A percentile compares a stretch with the other conserved stretches of the same genome.
These are phyloP conservation scores for Leccinum fibrillosum DNA, from an alignment of 768 basidiomycete species.

Conservation along the genomic window DNA sequence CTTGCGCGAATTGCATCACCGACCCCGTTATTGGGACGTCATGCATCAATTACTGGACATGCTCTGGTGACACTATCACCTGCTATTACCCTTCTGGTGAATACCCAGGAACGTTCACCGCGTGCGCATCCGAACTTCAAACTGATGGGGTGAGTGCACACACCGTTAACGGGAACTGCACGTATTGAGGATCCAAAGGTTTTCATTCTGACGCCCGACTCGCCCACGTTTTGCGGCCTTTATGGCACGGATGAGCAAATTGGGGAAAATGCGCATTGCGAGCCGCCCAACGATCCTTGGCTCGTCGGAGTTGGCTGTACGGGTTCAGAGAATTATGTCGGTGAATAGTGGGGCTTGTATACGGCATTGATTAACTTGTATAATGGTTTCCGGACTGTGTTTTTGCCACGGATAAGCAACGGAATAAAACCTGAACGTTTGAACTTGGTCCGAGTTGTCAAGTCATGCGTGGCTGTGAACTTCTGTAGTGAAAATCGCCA, in stretches of 20 bases:
- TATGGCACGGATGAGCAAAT: neutral
- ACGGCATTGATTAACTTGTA: too few relatives aligned
- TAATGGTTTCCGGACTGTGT: neutral
- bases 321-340: neutral
- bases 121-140: neutral
- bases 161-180: neutral
- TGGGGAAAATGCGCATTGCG: neutral
- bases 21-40: neutral
- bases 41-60: constrained; percentile 9
- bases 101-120: neutral
- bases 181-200: neutral
- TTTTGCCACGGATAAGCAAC: too few relatives aligned
- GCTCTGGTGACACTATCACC: neutral
- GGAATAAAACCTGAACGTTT: too few relatives aligned
- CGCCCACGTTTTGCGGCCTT: neutral
- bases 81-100: constrained; percentile 5
- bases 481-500: too few relatives aligned
- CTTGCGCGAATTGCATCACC: constrained; percentile 1
- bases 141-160: neutral
- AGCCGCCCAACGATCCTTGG: constrained; percentile 2
- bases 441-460: too few relatives aligned
- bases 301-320: neutral
- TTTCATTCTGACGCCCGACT: neutral
- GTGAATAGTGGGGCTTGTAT: neutral
- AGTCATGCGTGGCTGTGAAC: too few relatives aligned